Evolutionary conservation across 768 basidiomycete genomes (phyloP).

Genomic region (Amanita rubescens): DNA sequence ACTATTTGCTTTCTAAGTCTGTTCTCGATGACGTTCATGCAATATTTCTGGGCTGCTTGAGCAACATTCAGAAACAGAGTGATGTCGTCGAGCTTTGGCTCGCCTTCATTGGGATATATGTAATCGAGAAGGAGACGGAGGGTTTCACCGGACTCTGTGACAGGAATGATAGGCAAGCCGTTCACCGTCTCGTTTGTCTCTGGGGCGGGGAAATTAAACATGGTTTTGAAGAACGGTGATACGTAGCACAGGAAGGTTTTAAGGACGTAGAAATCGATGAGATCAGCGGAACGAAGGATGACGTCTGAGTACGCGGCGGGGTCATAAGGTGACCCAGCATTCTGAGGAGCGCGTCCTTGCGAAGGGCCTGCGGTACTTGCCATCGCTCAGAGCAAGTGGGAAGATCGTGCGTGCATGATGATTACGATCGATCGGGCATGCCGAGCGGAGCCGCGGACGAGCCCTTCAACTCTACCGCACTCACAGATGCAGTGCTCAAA

Average conservation of each 20-base stretch:
- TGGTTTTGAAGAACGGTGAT: slow-evolving; percentile 3
- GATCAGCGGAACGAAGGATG: slow-evolving; percentile 20
- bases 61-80: background rate
- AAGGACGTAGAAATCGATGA: slow-evolving; percentile 22
- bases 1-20: background rate
- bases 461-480: no score
- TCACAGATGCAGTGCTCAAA: no score
- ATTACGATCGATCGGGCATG: no score
- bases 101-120: slow-evolving; percentile 2
- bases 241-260: slow-evolving; percentile 17
- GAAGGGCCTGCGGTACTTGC: no score
- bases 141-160: slow-evolving; percentile 10
- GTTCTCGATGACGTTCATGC: background rate
- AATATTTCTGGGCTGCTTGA: slow-evolving; percentile 1
- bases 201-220: slow-evolving; percentile 7
- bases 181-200: slow-evolving; percentile 6
- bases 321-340: slow-evolving; percentile 19
- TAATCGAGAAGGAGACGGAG: slow-evolving; percentile 9
- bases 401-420: no score
- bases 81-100: background rate
- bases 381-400: no score
- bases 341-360: background rate
- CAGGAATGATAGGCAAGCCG: slow-evolving; percentile 1
- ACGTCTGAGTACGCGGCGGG: slow-evolving; percentile 24
- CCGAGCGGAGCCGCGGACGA: no score